Percentiles rank a stretch among this genome's conserved stretches.
Evolutionary conservation across 163 green algal species (phyloP).

Genomic region (Scenedesmus sp.): DNA sequence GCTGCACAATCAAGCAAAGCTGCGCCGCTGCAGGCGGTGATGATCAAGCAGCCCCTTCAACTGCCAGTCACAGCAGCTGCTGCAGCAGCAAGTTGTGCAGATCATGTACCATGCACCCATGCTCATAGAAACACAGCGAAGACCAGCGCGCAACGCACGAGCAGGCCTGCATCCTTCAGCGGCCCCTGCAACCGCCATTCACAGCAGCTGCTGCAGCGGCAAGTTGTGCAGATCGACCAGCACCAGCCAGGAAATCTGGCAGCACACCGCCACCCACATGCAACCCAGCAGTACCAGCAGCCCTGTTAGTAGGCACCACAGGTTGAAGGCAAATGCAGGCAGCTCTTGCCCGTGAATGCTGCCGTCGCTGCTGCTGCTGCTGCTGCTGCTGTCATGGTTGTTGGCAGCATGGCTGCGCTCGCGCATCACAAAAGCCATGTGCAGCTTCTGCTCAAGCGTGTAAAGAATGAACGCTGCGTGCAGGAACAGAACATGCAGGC

Average conservation of each 20-base stretch:
- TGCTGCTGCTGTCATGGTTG: neutral
- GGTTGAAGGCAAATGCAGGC: too few species aligned
- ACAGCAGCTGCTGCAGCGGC: neutral
- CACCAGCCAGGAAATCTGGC: neutral
- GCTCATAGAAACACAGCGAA: neutral
- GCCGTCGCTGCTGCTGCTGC: neutral
- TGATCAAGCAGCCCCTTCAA: neutral
- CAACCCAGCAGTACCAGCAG: neutral
- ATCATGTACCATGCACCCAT: too few species aligned
- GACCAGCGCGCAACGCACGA: neutral
- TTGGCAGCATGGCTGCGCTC: neutral
- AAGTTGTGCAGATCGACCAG: neutral
- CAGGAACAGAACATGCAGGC: too few species aligned
- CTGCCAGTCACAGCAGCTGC: neutral
- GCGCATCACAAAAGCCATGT: too few species aligned
- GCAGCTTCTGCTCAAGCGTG: too few species aligned
- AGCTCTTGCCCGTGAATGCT: too few species aligned
- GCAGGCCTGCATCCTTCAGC: neutral
- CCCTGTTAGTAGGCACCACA: neutral
- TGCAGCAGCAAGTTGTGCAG: too few species aligned
- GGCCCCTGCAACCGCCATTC: neutral
- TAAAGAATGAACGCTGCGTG: too few species aligned
- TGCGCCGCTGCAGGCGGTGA: neutral
- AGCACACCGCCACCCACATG: neutral
- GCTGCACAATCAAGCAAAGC: neutral